Conservation (phyloP, 2,329 filamentous ascomycete genomes). For the Ilyonectria mors-panacis region DNA sequence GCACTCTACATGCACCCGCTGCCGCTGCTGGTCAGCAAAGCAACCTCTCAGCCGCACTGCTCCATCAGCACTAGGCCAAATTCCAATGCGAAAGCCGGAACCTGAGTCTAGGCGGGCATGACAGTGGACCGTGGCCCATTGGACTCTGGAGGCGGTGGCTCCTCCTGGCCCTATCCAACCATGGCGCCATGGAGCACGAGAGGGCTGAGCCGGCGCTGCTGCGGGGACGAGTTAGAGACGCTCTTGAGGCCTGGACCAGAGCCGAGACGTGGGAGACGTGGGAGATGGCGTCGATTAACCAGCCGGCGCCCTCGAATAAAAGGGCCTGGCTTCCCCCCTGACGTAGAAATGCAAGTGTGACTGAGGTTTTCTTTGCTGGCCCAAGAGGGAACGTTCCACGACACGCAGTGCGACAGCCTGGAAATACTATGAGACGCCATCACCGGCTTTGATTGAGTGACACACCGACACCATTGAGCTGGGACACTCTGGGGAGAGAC, state of each 20-base stretch:
- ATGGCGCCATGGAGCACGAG: slow-evolving; percentile 42
- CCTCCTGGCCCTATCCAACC: slow-evolving; percentile 37
- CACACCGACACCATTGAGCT: slow-evolving; percentile 29
- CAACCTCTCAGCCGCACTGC: slow-evolving; percentile 46
- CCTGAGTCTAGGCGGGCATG: slow-evolving; percentile 28
- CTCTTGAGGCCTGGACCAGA: slow-evolving; percentile 31
- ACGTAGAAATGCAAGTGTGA: slow-evolving; percentile 2
- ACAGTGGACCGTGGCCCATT: slow-evolving; percentile 1
- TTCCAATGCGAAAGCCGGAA: slow-evolving; percentile 36
- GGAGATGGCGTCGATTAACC: slow-evolving; percentile 27
- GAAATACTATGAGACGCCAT: slow-evolving; percentile 23
- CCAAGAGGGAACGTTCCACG: not conserved
- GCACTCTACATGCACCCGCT: slow-evolving; percentile 8
- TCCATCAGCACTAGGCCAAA: slow-evolving; percentile 47
- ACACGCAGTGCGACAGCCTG: slow-evolving; percentile 8
- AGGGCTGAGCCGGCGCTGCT: slow-evolving; percentile 45
- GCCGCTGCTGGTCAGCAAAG: slow-evolving; percentile 24
- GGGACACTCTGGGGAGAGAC: slow-evolving; percentile 32
- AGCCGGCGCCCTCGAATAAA: slow-evolving; percentile 25
- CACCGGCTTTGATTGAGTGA: slow-evolving; percentile 14
- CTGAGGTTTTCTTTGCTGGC: slow-evolving; percentile 13
- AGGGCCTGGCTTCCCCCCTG: slow-evolving; percentile 5
- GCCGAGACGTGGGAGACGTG: slow-evolving; percentile 4
- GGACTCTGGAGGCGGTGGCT: slow-evolving; percentile 44
- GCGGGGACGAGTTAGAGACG: slow-evolving; percentile 38